phyloP scores from a whole-genome alignment of 208 protist species.

The Acanthamoeba culbertsoni region DNA sequence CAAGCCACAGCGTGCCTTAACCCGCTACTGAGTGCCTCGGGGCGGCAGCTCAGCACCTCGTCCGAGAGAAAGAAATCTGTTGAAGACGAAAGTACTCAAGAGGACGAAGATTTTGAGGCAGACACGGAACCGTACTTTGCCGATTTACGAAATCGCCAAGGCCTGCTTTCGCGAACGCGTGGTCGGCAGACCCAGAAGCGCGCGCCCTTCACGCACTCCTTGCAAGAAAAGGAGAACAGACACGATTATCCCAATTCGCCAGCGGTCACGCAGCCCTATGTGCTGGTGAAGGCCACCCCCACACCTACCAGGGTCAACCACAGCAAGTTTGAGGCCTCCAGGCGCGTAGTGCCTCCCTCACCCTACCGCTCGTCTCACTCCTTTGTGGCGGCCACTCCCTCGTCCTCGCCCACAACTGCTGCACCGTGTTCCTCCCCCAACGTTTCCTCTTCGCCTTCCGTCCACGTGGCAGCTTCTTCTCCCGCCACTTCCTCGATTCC shows the following conservation, averaged over 20 bases:
- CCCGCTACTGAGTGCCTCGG: no score
- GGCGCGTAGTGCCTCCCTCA: background rate
- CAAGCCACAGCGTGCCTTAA: no score
- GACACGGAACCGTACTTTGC: conserved; percentile 12
- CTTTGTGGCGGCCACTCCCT: no score
- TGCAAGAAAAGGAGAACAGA: background rate
- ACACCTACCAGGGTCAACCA: background rate
- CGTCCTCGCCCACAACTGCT: no score
- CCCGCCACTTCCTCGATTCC: no score
- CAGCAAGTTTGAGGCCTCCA: background rate
- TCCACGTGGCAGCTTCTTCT: no score
- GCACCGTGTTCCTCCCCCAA: no score
- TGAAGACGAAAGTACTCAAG: background rate
- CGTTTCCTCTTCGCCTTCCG: no score
- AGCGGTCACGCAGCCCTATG: background rate
- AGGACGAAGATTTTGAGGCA: background rate
- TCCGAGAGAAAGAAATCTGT: background rate
- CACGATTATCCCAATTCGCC: background rate
- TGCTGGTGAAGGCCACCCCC: conserved; percentile 15
- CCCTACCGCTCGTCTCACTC: no score
- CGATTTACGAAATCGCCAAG: background rate
- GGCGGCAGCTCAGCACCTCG: background rate
- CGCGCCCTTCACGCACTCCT: background rate
- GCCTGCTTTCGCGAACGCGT: background rate
- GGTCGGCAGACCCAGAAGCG: no score